Base-by-base conservation (phyloP, 192 early-diverging fungal species). In the Coemansia sp. region DNA sequence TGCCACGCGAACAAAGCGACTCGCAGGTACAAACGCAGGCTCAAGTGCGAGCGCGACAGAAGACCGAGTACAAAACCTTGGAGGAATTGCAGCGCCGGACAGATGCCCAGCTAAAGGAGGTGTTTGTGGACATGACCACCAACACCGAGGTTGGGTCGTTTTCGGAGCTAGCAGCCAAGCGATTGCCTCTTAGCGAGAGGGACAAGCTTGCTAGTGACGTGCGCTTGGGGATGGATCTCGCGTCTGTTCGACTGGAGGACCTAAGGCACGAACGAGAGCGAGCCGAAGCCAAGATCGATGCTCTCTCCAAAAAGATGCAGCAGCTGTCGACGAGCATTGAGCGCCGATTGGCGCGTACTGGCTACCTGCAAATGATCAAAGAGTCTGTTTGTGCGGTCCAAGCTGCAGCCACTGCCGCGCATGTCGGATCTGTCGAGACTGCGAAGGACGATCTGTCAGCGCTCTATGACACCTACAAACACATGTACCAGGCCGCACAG, bases 121-220 rank as follows among this genome's bases (percentile, higher is more conserved):
- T 82, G 2, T 82, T 82, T 82, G 69, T 82, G 1, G 80, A 82
- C 34, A 82, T 82, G 80, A 70, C 75, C 7, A 68, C 68, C 50
- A 71, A 71, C 61, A 69, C 64, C 2, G 62, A 73, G 19, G 79
- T 65, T 15, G 65, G 60, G 1, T 77, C 80, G 27, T 50, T 82
- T 19, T 55, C 71, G 4, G 80, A 82, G 48, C 66, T 82, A 39
- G 71, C 69, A 1, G 67, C 75, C 31, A 68, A 68, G 39, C 55
- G 53, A n/a, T 40, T 74, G 38, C 65, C 74, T 3, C 45, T 55
- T 39, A 59, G 27, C 17, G 80, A 74, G n/a, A 72, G 56, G 17
- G 72, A 82, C 10, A 67, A 67, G 44, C 67, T 77, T 17, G 46
- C 34, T 9, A 71, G 58, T 19, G 75, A 82, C 45, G 69, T 72